These are phyloP conservation scores for Tylopilus sp. DNA, from an alignment of 768 basidiomycete genomes.

Conservation along the genomic window DNA sequence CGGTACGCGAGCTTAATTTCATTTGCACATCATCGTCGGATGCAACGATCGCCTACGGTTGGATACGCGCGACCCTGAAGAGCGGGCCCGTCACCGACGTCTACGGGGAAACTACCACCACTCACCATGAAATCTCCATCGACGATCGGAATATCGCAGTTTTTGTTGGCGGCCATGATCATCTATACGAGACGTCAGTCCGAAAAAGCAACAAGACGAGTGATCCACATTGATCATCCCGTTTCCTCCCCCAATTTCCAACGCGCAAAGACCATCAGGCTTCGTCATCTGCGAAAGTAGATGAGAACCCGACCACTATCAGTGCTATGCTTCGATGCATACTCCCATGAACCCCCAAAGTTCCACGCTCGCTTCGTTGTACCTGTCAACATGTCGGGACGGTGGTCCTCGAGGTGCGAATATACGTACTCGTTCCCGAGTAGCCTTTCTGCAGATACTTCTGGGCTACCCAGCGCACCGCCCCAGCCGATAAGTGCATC, in stretches of 20 bases:
- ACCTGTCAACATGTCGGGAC: constrained; percentile 13
- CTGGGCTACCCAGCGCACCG: constrained; percentile 43
- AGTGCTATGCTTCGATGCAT: neutral
- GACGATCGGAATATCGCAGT: constrained; percentile 38
- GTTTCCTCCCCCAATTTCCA: constrained; percentile 45
- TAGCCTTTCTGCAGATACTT: constrained; percentile 37
- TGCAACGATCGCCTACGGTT: constrained; percentile 18
- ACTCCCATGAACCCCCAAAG: constrained; percentile 33
- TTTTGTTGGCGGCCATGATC: constrained; percentile 33
- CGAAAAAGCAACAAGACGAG: neutral
- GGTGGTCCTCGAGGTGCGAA: neutral
- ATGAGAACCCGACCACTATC: neutral
- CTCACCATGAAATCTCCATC: constrained; percentile 45
- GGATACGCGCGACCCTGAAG: constrained; percentile 37
- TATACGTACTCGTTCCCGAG: constrained; percentile 35
- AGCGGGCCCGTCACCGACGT: neutral
- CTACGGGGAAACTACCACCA: neutral
- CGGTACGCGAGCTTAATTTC: neutral
- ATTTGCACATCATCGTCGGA: constrained; percentile 5
- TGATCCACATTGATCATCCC: constrained; percentile 40
- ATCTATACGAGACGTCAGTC: constrained; percentile 27
- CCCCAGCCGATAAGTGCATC: constrained; percentile 42
- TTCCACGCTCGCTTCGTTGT: constrained; percentile 33
- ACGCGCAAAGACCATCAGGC: constrained; percentile 34
- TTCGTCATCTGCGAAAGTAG: constrained; percentile 25